Conservation (phyloP, 2,329 filamentous ascomycete genomes). For the Oidium heveae region DNA sequence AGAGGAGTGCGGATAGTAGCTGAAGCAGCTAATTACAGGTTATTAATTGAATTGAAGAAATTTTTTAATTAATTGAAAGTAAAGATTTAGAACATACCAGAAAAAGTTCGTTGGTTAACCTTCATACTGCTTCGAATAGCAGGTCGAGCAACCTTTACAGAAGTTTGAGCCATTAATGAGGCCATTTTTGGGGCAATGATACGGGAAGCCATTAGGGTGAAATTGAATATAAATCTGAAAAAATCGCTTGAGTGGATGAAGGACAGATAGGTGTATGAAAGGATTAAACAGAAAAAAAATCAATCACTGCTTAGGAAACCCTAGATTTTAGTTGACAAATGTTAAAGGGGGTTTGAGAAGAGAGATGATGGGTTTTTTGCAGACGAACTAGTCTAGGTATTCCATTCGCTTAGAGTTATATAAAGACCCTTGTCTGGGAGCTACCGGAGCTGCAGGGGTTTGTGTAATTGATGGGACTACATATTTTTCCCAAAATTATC, state of each 20-base stretch:
- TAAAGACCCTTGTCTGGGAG: too few species aligned
- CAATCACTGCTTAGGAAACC: too few species aligned
- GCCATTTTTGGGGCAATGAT: slow-evolving; percentile 56
- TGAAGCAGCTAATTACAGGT: slow-evolving; percentile 14
- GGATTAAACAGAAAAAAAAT: too few species aligned
- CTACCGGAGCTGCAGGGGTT: too few species aligned
- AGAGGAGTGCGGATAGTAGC: slow-evolving; percentile 7
- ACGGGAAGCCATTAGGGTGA: slow-evolving; percentile 46
- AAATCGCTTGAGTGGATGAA: neutral
- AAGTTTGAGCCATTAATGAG: slow-evolving; percentile 33
- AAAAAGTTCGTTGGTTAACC: slow-evolving; percentile 47
- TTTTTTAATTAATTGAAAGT: neutral
- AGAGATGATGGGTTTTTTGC: too few species aligned
- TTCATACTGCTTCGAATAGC: slow-evolving; percentile 35
- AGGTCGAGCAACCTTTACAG: slow-evolving; percentile 55
- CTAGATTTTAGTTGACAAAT: too few species aligned
- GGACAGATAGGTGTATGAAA: too few species aligned
- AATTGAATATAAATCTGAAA: neutral
- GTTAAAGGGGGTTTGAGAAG: too few species aligned
- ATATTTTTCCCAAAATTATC: too few species aligned
- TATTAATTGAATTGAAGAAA: neutral
- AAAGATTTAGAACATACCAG: slow-evolving; percentile 23
- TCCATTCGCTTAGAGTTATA: too few species aligned
- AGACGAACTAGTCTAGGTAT: too few species aligned
- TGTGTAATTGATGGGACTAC: too few species aligned